Percentiles rank a stretch among this genome's conserved stretches.
Conservation (phyloP, 1,284 basidiomycete genomes). For the Agaricales sp. region DNA sequence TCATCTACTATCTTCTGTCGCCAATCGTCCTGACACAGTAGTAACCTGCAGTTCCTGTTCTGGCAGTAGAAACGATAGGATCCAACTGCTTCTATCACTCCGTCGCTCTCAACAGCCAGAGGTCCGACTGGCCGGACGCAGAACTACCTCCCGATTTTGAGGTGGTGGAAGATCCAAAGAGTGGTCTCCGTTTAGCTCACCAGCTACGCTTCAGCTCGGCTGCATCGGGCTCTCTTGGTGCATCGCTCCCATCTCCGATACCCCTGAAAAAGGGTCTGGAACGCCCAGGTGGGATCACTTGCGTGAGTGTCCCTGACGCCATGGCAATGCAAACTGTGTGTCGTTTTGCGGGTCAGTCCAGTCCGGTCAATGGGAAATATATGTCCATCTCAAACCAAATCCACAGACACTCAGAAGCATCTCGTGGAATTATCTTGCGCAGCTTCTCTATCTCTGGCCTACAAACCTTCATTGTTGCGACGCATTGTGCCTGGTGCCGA, state of each 20-base stretch:
- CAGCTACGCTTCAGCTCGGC: constrained; percentile 46
- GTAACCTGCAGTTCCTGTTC: constrained; percentile 40
- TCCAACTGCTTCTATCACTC: constrained; percentile 67
- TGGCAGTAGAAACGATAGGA: constrained; percentile 59
- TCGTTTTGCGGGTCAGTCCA: constrained; percentile 44
- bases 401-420: constrained; percentile 56
- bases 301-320: constrained; percentile 54
- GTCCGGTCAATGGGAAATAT: constrained; percentile 3
- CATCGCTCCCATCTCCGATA: constrained; percentile 47
- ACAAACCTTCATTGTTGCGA: constrained; percentile 43
- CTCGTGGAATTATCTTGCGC: constrained; percentile 65
- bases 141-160: constrained; percentile 27
- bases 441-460: constrained; percentile 54
- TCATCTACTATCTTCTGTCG: background rate
- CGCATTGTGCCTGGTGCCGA: constrained; percentile 28
- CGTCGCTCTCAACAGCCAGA: constrained; percentile 41
- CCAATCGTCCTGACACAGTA: background rate
- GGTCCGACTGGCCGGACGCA: constrained; percentile 21
- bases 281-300: constrained; percentile 41
- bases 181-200: constrained; percentile 42
- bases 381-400: constrained; percentile 15
- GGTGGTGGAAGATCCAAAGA: constrained; percentile 22
- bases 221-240: constrained; percentile 60
- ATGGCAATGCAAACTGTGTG: constrained; percentile 49
- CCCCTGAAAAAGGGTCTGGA: constrained; percentile 55